Evolutionary conservation across 257 asterid species (phyloP).

Genomic region (Lithospermum erythrorhizon): DNA sequence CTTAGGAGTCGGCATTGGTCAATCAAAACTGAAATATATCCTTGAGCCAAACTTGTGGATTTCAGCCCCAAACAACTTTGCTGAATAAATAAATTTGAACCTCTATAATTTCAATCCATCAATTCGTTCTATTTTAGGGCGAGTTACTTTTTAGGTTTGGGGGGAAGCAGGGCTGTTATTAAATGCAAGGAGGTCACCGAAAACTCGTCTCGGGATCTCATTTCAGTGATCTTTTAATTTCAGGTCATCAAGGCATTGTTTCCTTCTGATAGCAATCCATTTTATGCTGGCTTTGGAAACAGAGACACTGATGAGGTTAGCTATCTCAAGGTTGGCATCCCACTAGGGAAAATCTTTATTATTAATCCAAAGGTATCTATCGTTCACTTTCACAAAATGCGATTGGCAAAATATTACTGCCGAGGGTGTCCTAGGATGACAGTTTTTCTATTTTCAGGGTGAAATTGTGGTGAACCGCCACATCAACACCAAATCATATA

Average conservation of each 20-base stretch:
- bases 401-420: background rate
- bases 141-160: background rate
- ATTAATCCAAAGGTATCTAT: slow-evolving; percentile 67
- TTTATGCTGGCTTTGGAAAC: slow-evolving; percentile 82
- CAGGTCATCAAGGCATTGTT: slow-evolving; percentile 57
- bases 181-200: background rate
- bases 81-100: background rate
- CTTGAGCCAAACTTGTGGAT: background rate
- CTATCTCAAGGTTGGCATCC: slow-evolving; percentile 77
- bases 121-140: background rate
- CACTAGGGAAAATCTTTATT: slow-evolving; percentile 63
- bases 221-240: background rate
- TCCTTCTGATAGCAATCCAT: slow-evolving; percentile 63
- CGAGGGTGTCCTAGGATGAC: slow-evolving; percentile 7
- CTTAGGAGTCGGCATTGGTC: background rate
- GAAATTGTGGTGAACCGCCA: slow-evolving; percentile 72
- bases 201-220: background rate
- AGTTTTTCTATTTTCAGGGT: slow-evolving; percentile 33
- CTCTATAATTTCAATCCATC: background rate
- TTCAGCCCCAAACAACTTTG: too few relatives aligned
- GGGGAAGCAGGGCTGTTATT: background rate
- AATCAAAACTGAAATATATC: background rate
- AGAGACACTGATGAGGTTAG: slow-evolving; percentile 77
- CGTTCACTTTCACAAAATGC: background rate
- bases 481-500: slow-evolving; percentile 60